Evolutionary conservation across 352 stramenopile genomes (phyloP), one percentile per base, ranked within the genome.

Genomic region (Globisporangium nodosum): DNA sequence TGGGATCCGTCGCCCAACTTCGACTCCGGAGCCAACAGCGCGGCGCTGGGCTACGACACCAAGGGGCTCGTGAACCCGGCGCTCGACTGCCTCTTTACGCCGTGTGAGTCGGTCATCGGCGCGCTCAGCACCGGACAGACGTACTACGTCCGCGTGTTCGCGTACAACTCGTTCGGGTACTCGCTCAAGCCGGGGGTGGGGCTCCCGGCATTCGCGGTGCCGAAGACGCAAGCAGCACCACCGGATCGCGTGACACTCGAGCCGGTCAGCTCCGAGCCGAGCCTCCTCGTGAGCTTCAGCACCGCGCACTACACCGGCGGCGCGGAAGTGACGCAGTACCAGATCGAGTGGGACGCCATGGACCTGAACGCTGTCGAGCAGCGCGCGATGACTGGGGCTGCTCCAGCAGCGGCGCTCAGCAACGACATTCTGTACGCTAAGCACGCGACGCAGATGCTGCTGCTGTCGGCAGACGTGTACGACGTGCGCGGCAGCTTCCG

Each of bases 151-250:
- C 85, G 92, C 11, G 72, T 97, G 9, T 97, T 90, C 54, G 77
- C 90, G 16, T 97, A 97, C 72, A 98, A 97, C 55, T 80, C 85
- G 15, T 96, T 97, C 33, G 94, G 94, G 1, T 98, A 97, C 63
- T 97, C 88, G 5, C 56, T 71, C 0, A 60, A 67, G 2, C 69
- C 88, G 2, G 87, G 78, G 8, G 64, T 89, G n/a, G 80, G 86
- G 0, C 66, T 81, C 1, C 78, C 90, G 4, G 59, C 76, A 15
- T 95, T 81, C 55, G 88, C 73, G 2, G 63, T 90, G 4, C 91
- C 93, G 0, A 88, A 80, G 64, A 94, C 87, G 3, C 83, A 92
- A 55, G 65, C 93, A 2, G 61, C 74, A 0, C 80, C 85, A 30
- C 90, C 92, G 3, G 52, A 30, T 13, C 16, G 58, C 2, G 82